phyloP scores from a whole-genome alignment of 768 basidiomycete genomes.

The Suillus subluteus region DNA sequence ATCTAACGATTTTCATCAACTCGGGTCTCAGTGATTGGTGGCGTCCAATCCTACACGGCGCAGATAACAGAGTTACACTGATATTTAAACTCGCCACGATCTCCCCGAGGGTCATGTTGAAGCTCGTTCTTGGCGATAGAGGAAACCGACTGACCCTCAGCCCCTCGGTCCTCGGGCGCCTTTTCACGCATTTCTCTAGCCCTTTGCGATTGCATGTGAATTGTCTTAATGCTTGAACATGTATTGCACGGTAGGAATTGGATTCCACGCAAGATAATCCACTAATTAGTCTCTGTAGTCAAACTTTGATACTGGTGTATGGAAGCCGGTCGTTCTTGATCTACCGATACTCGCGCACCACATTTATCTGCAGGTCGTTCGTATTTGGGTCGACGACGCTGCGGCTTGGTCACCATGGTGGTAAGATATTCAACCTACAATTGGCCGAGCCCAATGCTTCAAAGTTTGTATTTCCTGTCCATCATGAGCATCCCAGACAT shows the following conservation, averaged over 20 bases:
- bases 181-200: not conserved
- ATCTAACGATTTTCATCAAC: not conserved
- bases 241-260: not conserved
- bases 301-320: not conserved
- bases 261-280: not conserved
- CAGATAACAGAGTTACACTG: not conserved
- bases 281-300: not conserved
- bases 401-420: not conserved
- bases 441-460: not conserved
- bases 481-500: not conserved
- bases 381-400: not conserved
- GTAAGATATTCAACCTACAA: not conserved
- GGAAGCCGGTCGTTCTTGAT: not conserved
- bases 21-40: not conserved
- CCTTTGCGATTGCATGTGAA: not conserved
- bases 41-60: not conserved
- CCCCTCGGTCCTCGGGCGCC: not conserved
- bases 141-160: too few relatives aligned
- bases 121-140: not conserved
- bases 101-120: not conserved
- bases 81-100: not conserved
- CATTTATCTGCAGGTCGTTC: not conserved
- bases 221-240: not conserved
- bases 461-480: not conserved
- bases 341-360: not conserved